Evolutionary conservation across 345 rosid genomes (phyloP).

Genomic region (Euphorbia lathyris): DNA sequence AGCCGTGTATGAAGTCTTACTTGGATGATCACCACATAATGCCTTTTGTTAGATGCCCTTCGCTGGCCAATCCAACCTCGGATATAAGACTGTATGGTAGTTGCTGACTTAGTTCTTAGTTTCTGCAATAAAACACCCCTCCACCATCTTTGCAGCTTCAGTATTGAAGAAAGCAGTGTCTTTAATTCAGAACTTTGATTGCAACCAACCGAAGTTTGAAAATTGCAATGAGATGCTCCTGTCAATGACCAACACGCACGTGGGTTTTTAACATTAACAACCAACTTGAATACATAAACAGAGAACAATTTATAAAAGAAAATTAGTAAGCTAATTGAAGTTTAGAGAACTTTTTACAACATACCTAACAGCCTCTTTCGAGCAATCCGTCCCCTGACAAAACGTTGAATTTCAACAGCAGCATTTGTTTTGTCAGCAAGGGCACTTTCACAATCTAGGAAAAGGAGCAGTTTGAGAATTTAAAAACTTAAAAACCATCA

Average conservation of each 20-base stretch:
- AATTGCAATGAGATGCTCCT: constrained; percentile 44
- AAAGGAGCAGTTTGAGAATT: background rate
- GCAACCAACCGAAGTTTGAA: constrained; percentile 19
- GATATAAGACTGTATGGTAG: constrained; percentile 51
- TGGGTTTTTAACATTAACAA: constrained; percentile 1
- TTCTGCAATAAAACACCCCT: constrained; percentile 44
- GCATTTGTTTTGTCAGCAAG: constrained; percentile 42
- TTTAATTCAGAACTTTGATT: constrained; percentile 29
- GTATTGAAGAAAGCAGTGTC: constrained; percentile 33
- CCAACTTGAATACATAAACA: constrained; percentile 7
- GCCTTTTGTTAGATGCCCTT: constrained; percentile 42
- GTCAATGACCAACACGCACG: constrained; percentile 20
- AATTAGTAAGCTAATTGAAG: too few relatives aligned
- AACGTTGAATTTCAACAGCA: constrained; percentile 56
- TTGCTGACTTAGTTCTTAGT: constrained; percentile 45
- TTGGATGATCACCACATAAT: constrained; percentile 51
- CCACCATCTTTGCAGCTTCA: constrained; percentile 91
- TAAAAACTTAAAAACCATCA: background rate
- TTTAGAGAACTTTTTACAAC: too few relatives aligned
- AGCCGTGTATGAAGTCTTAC: constrained; percentile 36
- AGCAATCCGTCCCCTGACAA: constrained; percentile 49
- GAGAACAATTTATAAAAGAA: too few relatives aligned
- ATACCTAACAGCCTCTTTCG: constrained; percentile 69
- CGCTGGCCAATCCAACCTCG: constrained; percentile 60
- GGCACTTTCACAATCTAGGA: background rate